Conservation (phyloP, 2,329 filamentous ascomycete genomes). For the Xylaria sp. region DNA sequence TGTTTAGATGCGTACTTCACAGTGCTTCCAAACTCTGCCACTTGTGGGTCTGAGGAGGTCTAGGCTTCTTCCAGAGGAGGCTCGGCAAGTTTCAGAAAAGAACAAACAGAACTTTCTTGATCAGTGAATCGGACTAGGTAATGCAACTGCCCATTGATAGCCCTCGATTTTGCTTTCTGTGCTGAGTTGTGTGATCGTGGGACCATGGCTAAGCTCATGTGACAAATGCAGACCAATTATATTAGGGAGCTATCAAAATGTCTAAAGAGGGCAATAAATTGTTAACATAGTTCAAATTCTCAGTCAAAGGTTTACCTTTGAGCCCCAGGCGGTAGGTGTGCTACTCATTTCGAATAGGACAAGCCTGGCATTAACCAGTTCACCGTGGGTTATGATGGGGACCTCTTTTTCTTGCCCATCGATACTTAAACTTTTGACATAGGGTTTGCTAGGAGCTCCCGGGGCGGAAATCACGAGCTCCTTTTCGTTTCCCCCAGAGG, state of each 20-base stretch:
- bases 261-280: too few relatives aligned
- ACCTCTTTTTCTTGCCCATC: slow-evolving; percentile 52
- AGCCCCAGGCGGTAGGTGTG: slow-evolving; percentile 48
- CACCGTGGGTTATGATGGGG: slow-evolving; percentile 54
- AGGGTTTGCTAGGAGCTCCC: slow-evolving; percentile 54
- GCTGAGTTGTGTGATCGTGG: neutral
- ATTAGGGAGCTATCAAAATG: neutral
- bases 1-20: neutral
- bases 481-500: slow-evolving; percentile 32
- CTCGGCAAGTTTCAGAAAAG: neutral
- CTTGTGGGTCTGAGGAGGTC: too few relatives aligned
- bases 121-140: too few relatives aligned
- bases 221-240: neutral
- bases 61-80: neutral
- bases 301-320: slow-evolving; percentile 1
- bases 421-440: slow-evolving; percentile 54
- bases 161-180: neutral
- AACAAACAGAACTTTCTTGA: neutral
- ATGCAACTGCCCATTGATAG: too few relatives aligned
- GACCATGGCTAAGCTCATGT: too few relatives aligned
- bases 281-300: neutral
- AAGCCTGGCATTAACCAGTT: slow-evolving; percentile 53
- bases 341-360: slow-evolving; percentile 60
- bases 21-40: neutral
- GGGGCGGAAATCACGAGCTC: slow-evolving; percentile 56